Base-by-base conservation (phyloP, 2,329 filamentous ascomycete genomes). In the Camillea tinctor region DNA sequence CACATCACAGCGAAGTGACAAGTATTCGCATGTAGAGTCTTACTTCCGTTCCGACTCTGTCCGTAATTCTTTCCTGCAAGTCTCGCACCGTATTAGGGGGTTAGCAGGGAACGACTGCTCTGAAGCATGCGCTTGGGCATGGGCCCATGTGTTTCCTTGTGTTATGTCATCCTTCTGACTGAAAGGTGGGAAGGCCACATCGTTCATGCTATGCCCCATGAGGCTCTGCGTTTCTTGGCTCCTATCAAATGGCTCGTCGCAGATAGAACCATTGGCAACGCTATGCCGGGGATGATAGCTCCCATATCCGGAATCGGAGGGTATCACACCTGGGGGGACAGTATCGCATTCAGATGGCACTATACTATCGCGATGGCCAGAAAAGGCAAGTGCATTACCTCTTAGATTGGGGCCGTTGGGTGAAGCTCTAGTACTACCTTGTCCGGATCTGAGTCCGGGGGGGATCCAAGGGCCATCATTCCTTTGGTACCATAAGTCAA, bases 21-120 rank as follows among this genome's bases (percentile, higher is more conserved):
- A 44, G 17, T 17, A 2, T 52, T 17, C 44, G 26, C 24, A 23
- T 19, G 15, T 22, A 15, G 59, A 55, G 2, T 69, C 79, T 60
- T 76, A 87, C 84, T 80, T 86, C 55, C 84, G 68, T 66, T 86
- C 83, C 1, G 84, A 86, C 58, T 75, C 79, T 1, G 82, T 87
- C 69, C 78, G 84, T 56, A 83, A 71, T 2, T 8, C 6, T 24
- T 73, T 73, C 0, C 72, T 36, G 65, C 84, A 87, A 0, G 61
- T 63, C 3, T 64, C 60, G 52, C 82, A 85, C 7, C 63, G 48
- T 44, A 74, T 66, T 30, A 57, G 59, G 3, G 56, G 61, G 8
- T 67, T 64, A 50, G 61, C 21, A 6, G 64, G 67, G 7, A 65
- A 40, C 15, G 60, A 60, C 24, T 23, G 62, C 44, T 59, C 55